Evolutionary conservation across 1,139 yeast genomes (phyloP).

Genomic region (Pichia sp.): DNA sequence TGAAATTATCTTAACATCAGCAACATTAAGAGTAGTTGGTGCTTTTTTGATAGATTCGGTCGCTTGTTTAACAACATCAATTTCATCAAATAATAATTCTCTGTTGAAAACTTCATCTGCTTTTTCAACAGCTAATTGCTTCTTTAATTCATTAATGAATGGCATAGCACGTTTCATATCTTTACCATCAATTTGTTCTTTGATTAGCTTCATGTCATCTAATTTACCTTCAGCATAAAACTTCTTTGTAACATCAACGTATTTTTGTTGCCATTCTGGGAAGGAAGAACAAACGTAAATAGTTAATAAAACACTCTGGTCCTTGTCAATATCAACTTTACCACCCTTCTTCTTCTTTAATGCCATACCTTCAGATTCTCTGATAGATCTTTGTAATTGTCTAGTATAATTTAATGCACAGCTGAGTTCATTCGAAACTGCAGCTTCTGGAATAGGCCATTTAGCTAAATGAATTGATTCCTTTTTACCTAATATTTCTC

Average conservation of each 20-base stretch:
- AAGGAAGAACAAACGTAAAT: conserved; percentile 70
- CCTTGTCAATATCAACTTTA: conserved; percentile 62
- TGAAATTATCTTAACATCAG: conserved; percentile 52
- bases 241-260: conserved; percentile 77
- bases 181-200: conserved; percentile 54
- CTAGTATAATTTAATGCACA: conserved; percentile 78
- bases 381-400: conserved; percentile 68
- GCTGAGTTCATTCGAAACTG: conserved; percentile 52
- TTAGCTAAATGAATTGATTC: conserved; percentile 60
- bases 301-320: conserved; percentile 66
- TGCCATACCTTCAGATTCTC: conserved; percentile 87
- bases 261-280: conserved; percentile 96
- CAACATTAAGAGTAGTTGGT: conserved; percentile 55
- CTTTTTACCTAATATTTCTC: conserved; percentile 60
- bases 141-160: conserved; percentile 78
- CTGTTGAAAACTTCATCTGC: conserved; percentile 81
- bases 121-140: conserved; percentile 62
- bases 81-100: conserved; percentile 76
- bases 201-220: conserved; percentile 56
- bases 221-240: conserved; percentile 60
- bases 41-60: conserved; percentile 53
- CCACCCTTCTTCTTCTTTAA: conserved; percentile 90
- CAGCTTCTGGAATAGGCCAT: conserved; percentile 72
- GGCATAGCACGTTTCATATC: conserved; percentile 98
- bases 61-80: conserved; percentile 53